Conservation (phyloP, 225 moss, liverwort and hornwort species). For the Takakia lepidozioides region DNA sequence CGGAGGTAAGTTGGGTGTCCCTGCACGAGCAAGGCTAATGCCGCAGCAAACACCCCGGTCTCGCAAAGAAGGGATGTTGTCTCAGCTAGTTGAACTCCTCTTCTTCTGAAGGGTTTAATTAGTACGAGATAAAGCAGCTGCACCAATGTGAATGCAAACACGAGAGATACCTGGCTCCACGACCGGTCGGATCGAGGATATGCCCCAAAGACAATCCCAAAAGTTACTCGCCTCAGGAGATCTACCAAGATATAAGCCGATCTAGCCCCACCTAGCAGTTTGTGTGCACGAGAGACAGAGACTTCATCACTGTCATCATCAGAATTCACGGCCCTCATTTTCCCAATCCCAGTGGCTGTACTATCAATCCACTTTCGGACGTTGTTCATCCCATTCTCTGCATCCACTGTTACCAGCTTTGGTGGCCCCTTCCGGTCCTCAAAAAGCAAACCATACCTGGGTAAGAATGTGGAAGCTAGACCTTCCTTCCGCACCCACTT, state of each 20-base stretch:
- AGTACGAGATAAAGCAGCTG: conserved; percentile 60
- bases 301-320: conserved; percentile 54
- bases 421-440: conserved; percentile 90
- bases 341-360: conserved; percentile 39
- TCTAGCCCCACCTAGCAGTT: conserved; percentile 54
- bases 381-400: conserved; percentile 16
- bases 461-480: conserved; percentile 49
- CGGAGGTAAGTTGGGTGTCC: conserved; percentile 45
- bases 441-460: conserved; percentile 70
- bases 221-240: conserved; percentile 56
- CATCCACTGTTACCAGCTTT: conserved; percentile 42
- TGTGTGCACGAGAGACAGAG: conserved; percentile 33
- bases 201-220: conserved; percentile 72
- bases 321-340: conserved; percentile 43
- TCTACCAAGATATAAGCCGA: conserved; percentile 69
- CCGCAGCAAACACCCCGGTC: conserved; percentile 45
- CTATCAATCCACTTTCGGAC: conserved; percentile 49
- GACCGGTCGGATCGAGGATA: conserved; percentile 55
- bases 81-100: conserved; percentile 80
- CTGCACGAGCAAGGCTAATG: conserved; percentile 50
- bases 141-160: conserved; percentile 33
- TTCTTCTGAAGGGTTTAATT: conserved; percentile 64
- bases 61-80: conserved; percentile 69
- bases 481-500: conserved; percentile 74
- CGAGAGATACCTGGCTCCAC: conserved; percentile 72